A percentile compares a stretch with the other conserved stretches of the same genome.
Evolutionary conservation across 2,329 filamentous ascomycete genomes (phyloP).

Genomic region (Bisporella sp.): DNA sequence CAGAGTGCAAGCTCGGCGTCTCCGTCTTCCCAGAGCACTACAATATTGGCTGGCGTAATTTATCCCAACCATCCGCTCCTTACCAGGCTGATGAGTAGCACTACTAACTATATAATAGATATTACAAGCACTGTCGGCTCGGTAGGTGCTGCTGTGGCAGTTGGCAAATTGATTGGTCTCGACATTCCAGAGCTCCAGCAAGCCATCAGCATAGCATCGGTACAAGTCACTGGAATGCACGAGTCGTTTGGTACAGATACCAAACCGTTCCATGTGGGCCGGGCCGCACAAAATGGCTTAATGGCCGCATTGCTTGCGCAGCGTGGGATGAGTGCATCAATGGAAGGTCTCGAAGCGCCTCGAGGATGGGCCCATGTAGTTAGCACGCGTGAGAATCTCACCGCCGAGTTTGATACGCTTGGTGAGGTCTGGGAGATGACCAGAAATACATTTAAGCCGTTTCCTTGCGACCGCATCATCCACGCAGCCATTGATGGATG

Average conservation of each 20-base stretch:
- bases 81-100: neutral
- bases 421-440: conserved; percentile 40
- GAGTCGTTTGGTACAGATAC: conserved; percentile 50
- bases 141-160: conserved; percentile 45
- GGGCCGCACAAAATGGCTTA: conserved; percentile 45
- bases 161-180: conserved; percentile 39
- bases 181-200: conserved; percentile 34
- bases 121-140: conserved; percentile 45
- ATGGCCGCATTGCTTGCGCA: conserved; percentile 38
- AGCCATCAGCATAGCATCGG: conserved; percentile 45
- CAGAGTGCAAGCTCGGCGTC: conserved; percentile 44
- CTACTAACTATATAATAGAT: conserved; percentile 23
- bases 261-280: conserved; percentile 47
- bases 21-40: conserved; percentile 48
- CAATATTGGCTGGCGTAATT: conserved; percentile 38
- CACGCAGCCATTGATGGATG: conserved; percentile 48
- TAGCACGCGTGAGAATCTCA: conserved; percentile 23
- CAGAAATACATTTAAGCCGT: conserved; percentile 49
- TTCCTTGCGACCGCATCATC: conserved; percentile 49
- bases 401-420: neutral
- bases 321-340: conserved; percentile 42
- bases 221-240: conserved; percentile 45
- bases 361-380: conserved; percentile 48
- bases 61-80: neutral
- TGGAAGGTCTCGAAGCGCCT: conserved; percentile 41